Evolutionary conservation across 371 early-diverging fungal genomes (phyloP).

Genomic region (Coemansia sp.): DNA sequence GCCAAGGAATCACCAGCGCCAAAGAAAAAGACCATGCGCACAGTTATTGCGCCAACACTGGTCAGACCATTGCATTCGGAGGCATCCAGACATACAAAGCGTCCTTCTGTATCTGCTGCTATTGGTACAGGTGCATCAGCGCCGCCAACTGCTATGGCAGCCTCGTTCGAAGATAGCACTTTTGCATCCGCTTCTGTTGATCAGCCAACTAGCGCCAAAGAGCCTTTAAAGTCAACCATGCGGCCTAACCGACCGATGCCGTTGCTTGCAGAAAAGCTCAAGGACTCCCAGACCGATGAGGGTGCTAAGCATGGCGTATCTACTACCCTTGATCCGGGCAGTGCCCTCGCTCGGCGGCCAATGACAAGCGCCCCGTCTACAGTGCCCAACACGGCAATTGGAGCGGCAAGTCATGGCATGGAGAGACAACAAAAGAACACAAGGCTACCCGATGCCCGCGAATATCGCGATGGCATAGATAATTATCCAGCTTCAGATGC

Average conservation of each 20-base stretch:
- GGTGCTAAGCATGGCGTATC: no score
- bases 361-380: slow-evolving; percentile 14
- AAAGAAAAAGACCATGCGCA: slow-evolving; percentile 36
- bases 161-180: not conserved
- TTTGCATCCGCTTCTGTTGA: not conserved
- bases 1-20: slow-evolving; percentile 18
- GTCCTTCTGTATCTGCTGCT: not conserved
- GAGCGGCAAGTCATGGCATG: not conserved
- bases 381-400: slow-evolving; percentile 3
- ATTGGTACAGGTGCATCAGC: not conserved
- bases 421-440: not conserved
- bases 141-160: not conserved
- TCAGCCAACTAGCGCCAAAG: not conserved
- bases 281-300: not conserved
- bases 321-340: not conserved
- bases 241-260: slow-evolving; percentile 7
- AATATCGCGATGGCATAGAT: not conserved
- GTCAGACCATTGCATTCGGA: slow-evolving; percentile 19
- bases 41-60: slow-evolving; percentile 33
- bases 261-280: not conserved
- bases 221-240: not conserved
- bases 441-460: not conserved
- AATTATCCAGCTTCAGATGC: slow-evolving; percentile 17
- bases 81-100: slow-evolving; percentile 11
- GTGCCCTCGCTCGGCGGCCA: not conserved